Conservation (phyloP, 495 filamentous ascomycete genomes). For the Penicillium maclennaniae region DNA sequence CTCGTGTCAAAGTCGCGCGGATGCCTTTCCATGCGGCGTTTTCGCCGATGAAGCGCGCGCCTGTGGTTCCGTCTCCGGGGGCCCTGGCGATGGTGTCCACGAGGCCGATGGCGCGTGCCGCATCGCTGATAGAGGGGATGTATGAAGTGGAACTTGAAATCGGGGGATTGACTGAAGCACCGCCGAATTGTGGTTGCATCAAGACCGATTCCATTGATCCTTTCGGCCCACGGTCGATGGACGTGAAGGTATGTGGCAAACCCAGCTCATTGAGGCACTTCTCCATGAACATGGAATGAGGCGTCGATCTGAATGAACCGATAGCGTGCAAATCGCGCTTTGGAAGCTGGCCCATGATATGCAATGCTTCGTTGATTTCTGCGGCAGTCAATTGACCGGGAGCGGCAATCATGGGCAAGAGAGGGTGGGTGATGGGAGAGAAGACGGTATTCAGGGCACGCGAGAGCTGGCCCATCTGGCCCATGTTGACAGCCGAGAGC, state of each 20-base stretch:
- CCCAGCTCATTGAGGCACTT: slow-evolving; percentile 86
- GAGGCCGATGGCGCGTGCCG: slow-evolving; percentile 69
- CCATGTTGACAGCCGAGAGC: slow-evolving; percentile 83
- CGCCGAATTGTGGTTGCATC: slow-evolving; percentile 68
- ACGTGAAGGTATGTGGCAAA: slow-evolving; percentile 72
- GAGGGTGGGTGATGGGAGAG: slow-evolving; percentile 79
- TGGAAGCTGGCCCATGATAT: slow-evolving; percentile 74
- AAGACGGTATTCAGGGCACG: slow-evolving; percentile 78
- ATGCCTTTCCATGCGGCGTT: slow-evolving; percentile 84
- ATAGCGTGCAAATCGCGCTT: slow-evolving; percentile 78
- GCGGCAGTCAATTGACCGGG: slow-evolving; percentile 79
- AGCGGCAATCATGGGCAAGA: slow-evolving; percentile 78
- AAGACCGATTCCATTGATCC: slow-evolving; percentile 63
- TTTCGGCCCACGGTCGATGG: slow-evolving; percentile 65
- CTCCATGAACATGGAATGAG: slow-evolving; percentile 78
- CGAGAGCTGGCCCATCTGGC: slow-evolving; percentile 75
- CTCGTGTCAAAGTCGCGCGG: slow-evolving; percentile 69
- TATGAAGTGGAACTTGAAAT: slow-evolving; percentile 48
- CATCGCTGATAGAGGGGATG: slow-evolving; percentile 64
- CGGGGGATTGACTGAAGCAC: slow-evolving; percentile 72
- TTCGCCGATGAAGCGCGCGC: slow-evolving; percentile 60
- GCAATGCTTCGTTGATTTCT: slow-evolving; percentile 74
- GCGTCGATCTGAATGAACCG: slow-evolving; percentile 64
- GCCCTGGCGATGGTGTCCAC: slow-evolving; percentile 74
- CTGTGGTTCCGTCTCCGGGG: slow-evolving; percentile 12